These are phyloP conservation scores for Anthostomella pinea DNA, from an alignment of 2,329 filamentous ascomycete species.

Conservation along the genomic window DNA sequence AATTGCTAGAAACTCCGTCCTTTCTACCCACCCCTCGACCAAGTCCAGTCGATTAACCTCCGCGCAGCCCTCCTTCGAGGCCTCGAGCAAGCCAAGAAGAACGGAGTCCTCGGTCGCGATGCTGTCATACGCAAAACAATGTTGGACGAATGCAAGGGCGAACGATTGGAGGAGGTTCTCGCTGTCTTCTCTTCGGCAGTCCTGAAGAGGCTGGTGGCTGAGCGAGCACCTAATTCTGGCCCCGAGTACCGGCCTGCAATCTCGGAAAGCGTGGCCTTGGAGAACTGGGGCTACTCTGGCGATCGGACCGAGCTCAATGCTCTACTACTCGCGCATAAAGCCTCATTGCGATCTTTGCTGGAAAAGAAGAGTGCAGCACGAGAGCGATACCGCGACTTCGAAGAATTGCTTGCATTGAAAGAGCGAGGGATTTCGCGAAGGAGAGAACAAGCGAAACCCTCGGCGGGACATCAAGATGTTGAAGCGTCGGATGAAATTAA, in stretches of 20 bases:
- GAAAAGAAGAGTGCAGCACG: constrained; percentile 58
- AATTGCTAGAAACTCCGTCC: constrained; percentile 75
- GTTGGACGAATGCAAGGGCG: constrained; percentile 93
- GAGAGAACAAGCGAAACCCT: constrained; percentile 42
- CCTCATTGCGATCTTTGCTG: constrained; percentile 59
- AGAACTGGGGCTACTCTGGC: constrained; percentile 55
- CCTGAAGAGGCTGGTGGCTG: constrained; percentile 63
- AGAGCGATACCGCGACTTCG: constrained; percentile 60
- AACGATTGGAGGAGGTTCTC: constrained; percentile 83
- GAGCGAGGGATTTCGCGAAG: constrained; percentile 55
- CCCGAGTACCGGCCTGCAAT: constrained; percentile 42
- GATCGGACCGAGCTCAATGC: constrained; percentile 57
- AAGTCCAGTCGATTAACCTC: constrained; percentile 86
- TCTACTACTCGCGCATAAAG: constrained; percentile 71
- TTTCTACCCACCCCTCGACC: constrained; percentile 87
- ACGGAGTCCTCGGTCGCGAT: constrained; percentile 76
- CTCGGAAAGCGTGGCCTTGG: constrained; percentile 54
- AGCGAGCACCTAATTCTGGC: constrained; percentile 36
- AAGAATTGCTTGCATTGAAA: constrained; percentile 61
- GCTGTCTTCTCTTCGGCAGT: constrained; percentile 81
- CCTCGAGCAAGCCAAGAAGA: constrained; percentile 85
- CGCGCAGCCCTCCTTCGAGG: constrained; percentile 78
- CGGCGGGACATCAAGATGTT: constrained; percentile 23
- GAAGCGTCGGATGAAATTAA: constrained; percentile 42
- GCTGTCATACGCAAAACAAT: constrained; percentile 85